phyloP scores from a whole-genome alignment of 495 filamentous ascomycete genomes.

The Bombardia bombarda region DNA sequence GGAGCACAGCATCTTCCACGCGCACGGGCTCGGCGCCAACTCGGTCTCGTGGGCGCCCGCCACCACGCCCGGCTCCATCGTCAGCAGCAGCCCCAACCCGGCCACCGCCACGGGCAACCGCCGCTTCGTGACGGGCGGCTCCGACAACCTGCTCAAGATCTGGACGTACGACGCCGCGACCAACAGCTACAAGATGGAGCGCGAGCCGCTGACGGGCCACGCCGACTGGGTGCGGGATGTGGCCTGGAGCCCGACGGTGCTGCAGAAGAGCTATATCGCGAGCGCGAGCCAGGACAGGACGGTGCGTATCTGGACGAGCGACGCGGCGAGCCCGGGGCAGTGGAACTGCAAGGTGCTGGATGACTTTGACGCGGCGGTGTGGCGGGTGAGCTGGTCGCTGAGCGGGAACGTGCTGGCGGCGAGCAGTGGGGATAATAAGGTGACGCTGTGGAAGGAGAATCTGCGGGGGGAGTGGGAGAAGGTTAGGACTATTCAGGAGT shows the following conservation, averaged over 20 bases:
- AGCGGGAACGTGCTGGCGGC: conserved; percentile 96
- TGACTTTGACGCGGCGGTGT: conserved; percentile 83
- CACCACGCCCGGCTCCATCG: conserved; percentile 68
- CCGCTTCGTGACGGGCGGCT: conserved; percentile 88
- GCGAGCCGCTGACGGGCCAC: conserved; percentile 62
- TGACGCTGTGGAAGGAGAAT: conserved; percentile 83
- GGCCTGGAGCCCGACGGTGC: conserved; percentile 87
- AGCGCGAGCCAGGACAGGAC: conserved; percentile 93
- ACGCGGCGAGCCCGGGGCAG: conserved; percentile 47
- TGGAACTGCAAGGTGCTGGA: conserved; percentile 79
- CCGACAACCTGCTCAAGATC: conserved; percentile 85
- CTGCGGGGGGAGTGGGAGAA: conserved; percentile 81
- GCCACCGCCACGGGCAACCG: conserved; percentile 51
- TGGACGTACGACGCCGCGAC: conserved; percentile 55
- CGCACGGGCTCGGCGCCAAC: conserved; percentile 90
- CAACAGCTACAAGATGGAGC: conserved; percentile 45
- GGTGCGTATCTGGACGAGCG: conserved; percentile 90
- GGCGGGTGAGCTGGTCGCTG: conserved; percentile 96
- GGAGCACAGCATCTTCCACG: conserved; percentile 78
- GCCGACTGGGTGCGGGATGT: conserved; percentile 98
- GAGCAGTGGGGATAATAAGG: conserved; percentile 91
- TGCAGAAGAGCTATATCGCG: conserved; percentile 93
- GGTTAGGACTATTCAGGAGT: conserved; percentile 95
- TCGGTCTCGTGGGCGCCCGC: conserved; percentile 91
- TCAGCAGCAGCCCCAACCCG: conserved; percentile 58